Percentiles rank a stretch among this genome's conserved stretches.
These are phyloP conservation scores for Heritiera littoralis DNA, from an alignment of 345 rosid genomes.

Conservation along the genomic window DNA sequence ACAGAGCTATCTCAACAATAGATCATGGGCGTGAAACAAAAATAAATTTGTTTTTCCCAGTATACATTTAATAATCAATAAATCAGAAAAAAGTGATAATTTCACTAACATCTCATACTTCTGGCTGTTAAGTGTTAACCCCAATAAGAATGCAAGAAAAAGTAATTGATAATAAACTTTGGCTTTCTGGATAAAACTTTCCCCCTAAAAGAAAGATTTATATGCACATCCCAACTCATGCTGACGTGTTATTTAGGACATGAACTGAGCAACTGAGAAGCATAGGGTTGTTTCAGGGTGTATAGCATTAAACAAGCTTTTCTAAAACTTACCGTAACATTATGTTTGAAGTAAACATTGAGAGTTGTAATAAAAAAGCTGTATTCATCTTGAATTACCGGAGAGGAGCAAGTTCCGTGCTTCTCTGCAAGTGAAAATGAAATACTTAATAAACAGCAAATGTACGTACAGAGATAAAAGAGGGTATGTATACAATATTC, in stretches of 20 bases:
- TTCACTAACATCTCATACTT: not conserved
- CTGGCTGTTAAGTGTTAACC: not conserved
- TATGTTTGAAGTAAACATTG: conserved; percentile 78
- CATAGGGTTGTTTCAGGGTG: not conserved
- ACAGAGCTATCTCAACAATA: not conserved
- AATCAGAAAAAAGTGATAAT: not conserved
- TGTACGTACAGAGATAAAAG: not conserved
- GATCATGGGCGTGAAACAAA: not conserved
- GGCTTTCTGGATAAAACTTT: not conserved
- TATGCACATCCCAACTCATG: not conserved
- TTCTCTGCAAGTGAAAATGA: conserved; percentile 62
- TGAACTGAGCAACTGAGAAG: not conserved
- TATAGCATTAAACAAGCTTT: conserved; percentile 13
- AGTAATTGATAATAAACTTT: not conserved
- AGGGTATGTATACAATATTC: not conserved
- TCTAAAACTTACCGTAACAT: conserved; percentile 70
- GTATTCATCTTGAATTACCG: conserved; percentile 79
- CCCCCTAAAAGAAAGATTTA: not conserved
- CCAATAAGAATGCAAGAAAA: not conserved
- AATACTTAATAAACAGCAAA: conserved; percentile 19
- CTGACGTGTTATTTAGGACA: conserved; percentile 1
- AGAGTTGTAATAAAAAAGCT: conserved; percentile 66
- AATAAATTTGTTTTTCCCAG: not conserved
- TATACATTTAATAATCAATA: not conserved
- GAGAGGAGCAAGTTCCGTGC: conserved; percentile 89